Percentiles rank a stretch among this genome's conserved stretches.
phyloP scores from a whole-genome alignment of 176 grass and related monocot genomes.

The Eleusine indica region DNA sequence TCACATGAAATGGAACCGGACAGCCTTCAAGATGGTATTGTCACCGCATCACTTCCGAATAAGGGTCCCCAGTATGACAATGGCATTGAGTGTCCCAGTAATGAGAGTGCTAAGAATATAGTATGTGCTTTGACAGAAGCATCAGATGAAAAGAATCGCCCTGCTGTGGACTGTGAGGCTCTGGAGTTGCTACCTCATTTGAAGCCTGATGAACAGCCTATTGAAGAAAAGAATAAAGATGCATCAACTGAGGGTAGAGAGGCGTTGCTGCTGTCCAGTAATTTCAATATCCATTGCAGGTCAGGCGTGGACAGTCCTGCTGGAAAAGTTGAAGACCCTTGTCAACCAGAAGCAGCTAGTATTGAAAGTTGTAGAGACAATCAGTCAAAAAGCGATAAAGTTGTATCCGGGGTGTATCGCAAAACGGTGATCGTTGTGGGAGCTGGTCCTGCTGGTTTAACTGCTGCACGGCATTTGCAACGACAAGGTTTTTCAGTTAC shows the following conservation, averaged over 20 bases:
- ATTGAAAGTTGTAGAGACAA: slow-evolving; percentile 41
- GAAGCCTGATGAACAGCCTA: slow-evolving; percentile 23
- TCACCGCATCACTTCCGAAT: slow-evolving; percentile 31
- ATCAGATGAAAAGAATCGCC: slow-evolving; percentile 35
- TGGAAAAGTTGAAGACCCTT: slow-evolving; percentile 38
- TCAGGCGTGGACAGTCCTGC: slow-evolving; percentile 23
- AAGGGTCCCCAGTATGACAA: slow-evolving; percentile 34
- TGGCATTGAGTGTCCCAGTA: slow-evolving; percentile 16
- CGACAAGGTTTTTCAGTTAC: slow-evolving; percentile 83
- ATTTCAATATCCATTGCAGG: slow-evolving; percentile 4
- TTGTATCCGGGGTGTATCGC: slow-evolving; percentile 35
- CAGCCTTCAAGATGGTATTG: slow-evolving; percentile 45
- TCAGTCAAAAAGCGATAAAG: slow-evolving; percentile 16
- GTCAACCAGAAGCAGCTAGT: slow-evolving; percentile 36
- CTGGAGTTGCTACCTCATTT: slow-evolving; percentile 31
- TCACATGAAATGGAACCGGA: slow-evolving; percentile 42
- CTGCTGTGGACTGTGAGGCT: slow-evolving; percentile 27
- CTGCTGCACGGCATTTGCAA: slow-evolving; percentile 86
- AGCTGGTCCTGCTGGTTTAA: slow-evolving; percentile 95
- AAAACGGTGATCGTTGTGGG: slow-evolving; percentile 84
- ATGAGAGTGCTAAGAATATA: slow-evolving; percentile 25
- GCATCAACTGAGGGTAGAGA: slow-evolving; percentile 31
- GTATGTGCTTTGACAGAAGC: slow-evolving; percentile 41
- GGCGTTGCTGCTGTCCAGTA: slow-evolving; percentile 29
- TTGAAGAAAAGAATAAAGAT: slow-evolving; percentile 45